Base-by-base conservation (phyloP, 2,329 filamentous ascomycete genomes). In the Scolecobasidium constrictum region DNA sequence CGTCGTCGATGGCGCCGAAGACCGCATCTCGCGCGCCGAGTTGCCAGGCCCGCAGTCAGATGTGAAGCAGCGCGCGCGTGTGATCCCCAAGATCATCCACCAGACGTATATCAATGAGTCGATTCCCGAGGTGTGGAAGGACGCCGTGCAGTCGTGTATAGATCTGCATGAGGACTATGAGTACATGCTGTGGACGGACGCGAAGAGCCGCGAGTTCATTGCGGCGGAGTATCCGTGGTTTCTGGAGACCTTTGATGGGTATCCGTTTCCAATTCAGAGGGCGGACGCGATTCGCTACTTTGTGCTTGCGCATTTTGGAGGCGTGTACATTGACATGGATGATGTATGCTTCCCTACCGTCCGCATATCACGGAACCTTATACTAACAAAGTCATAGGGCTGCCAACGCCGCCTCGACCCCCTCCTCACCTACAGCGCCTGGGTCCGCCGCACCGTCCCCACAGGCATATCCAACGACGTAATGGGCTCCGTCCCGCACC, bases 381-480 rank as follows among this genome's bases (percentile, higher is more conserved):
- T n/a, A n/a, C n/a, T n/a, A n/a, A n/a, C n/a, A n/a, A n/a, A n/a
- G n/a, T n/a, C 38, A 11, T 38, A 79, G 75, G 81, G 81, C 51
- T 86, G 81, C 65, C 73, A 78, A 51, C 73, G 77, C 46, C 72
- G 73, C 39, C 69, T 84, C 38, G 81, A 84, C 53, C 78, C 79
- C 42, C 70, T 83, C 12, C 74, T 82, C 44, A 68, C 70, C 40
- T 85, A 83, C 60, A 76, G 77, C 15, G 78, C 81, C 34, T 85
- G 78, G 73, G 68, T 83, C 12, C 77, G 81, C 49, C 75, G 77
- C 49, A 88, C 84, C 0, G 65, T 73, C 3, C 84, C 84, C 2
- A 88, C 83, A 1, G 83, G 83, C 48, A 84, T 88, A 51, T 83
- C 79, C 50, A 88, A 88, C 65, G 83, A 88, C 54, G 80, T 79